phyloP scores from a whole-genome alignment of 768 basidiomycete species.

The Termitomyces sp. region DNA sequence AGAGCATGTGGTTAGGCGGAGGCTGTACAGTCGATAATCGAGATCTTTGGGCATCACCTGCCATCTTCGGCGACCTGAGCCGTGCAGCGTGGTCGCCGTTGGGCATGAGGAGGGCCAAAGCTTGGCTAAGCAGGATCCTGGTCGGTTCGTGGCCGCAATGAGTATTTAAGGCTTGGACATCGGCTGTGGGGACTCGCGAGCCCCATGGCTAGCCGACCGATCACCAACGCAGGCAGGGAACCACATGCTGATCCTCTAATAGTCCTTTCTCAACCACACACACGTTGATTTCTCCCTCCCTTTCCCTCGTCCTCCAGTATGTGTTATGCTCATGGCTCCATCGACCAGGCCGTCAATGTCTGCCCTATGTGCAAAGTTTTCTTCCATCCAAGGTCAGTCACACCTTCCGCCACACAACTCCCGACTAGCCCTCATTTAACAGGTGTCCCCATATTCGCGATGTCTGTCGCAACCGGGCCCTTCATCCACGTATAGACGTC shows the following conservation, averaged over 20 bases:
- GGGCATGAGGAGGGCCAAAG: slow-evolving; percentile 21
- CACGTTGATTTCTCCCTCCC: slow-evolving; percentile 19
- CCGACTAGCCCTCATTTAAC: slow-evolving; percentile 22
- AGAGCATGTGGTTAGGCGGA: slow-evolving; percentile 6
- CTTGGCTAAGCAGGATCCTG: slow-evolving; percentile 11
- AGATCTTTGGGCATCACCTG: slow-evolving; percentile 18
- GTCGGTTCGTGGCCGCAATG: slow-evolving; percentile 16
- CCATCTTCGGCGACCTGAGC: slow-evolving; percentile 19
- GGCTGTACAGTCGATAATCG: slow-evolving; percentile 18
- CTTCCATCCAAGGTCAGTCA: slow-evolving; percentile 54
- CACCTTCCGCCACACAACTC: slow-evolving; percentile 7
- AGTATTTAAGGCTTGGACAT: slow-evolving; percentile 14
- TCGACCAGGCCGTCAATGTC: slow-evolving; percentile 61
- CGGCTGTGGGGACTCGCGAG: not conserved
- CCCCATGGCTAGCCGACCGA: slow-evolving; percentile 25
- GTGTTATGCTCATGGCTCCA: slow-evolving; percentile 71
- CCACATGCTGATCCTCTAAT: slow-evolving; percentile 30
- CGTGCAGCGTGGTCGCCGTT: slow-evolving; percentile 22
- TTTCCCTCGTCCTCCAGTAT: slow-evolving; percentile 33
- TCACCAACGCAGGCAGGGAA: slow-evolving; percentile 28
- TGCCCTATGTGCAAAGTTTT: slow-evolving; percentile 89
- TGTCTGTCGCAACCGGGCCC: slow-evolving; percentile 68
- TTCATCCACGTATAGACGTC: slow-evolving; percentile 76
- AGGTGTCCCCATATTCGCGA: slow-evolving; percentile 80
- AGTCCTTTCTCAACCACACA: slow-evolving; percentile 27